Base-by-base conservation (phyloP, 1,284 basidiomycete species). In the Pisolithus thermaeus region DNA sequence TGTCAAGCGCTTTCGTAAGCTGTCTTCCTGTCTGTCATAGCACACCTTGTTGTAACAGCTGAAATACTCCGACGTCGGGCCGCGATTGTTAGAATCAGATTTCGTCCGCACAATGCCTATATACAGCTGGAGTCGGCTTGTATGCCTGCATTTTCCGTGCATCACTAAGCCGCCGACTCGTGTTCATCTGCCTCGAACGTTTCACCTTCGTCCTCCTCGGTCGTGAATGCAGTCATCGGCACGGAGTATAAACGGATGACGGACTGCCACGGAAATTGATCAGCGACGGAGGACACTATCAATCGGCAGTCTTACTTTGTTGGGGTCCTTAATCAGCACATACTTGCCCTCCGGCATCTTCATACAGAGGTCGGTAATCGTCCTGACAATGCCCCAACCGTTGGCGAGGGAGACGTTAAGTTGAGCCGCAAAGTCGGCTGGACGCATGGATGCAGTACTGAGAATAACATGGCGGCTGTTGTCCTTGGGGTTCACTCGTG, bases 331-430 rank as follows among this genome's bases (percentile, higher is more conserved):
- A 56, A 97, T 83, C 28, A 97, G 75, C 20, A 97, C 87, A 68
- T 96, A 97, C 70, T 96, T 97, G 67, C 95, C 94, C 70, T 97
- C 94, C 25, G 91, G 90, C 80, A 94, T 87, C 72, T 94, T 93
- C 82, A 96, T 83, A 67, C 88, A 90, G 54, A 97, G 70, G 67
- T 97, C 94, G 42, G 90, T 89, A 55, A 97, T 86, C 23, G 91
- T 95, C 52, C 95, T 81, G 28, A 99, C 92, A 64, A 99, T 98
- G 57, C 97, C 97, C 96, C 96, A 99, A 25, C 97, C 97, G 68
- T 99, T 99, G 48, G 89, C 75, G 54, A 99, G 75, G 46, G 93
- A 97, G 52, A 99, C 87, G 67, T 98, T 98, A 64, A 99, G 88
- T 73, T 99, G 97, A 25, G 76, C 79, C 11, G 97, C 95, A 64